Base-by-base conservation (phyloP, 108 stramenopile genomes). In the Aurantiochytrium sp. region DNA sequence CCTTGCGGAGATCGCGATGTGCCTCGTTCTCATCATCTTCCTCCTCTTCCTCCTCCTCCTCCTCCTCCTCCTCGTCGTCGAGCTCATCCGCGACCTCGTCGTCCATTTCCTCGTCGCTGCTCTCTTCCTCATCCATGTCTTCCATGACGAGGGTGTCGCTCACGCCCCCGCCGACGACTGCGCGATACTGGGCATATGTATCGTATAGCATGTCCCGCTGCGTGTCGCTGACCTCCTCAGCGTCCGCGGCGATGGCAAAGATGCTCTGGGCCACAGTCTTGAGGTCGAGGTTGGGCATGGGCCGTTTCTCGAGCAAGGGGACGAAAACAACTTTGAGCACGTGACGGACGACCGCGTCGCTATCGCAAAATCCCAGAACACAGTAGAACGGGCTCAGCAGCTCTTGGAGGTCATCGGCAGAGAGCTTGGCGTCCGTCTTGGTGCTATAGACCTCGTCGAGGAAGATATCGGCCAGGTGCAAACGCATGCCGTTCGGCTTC, bases 201-300 rank as follows among this genome's bases (percentile, higher is more conserved):
- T 81, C 73, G 39, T 81, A 81, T 6, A 81, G 73, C 73, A 81
- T 81, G 2, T 81, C 73, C 6, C 73, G 73, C 39, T 48, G 39
- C 42, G 42, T 48, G 45, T 81, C 73, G 19, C 59, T 65, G 59
- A 65, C 34, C 50, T 81, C 73, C 2, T 81, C 73, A 24, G 45
- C 73, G 45, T 81, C 73, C 17, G 73, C 73, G 8, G 42, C 73
- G 32, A 81, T 22, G 10, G 73, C 39, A 81, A 81, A 81, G 73
- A 81, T 41, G 17, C 24, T 27, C 73, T 81, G 39, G 6, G 42
- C 73, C 1, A 48, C 45, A 6, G 42, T 30, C 73, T 81, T 81
- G 3, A 81, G 39, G 45, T 81, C 73, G 19, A 81, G 39, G 2
- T 81, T 81, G 19, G 21, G 10, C 42, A 81, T 48, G 39, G 42